Conservation (phyloP, 225 moss, liverwort and hornwort genomes). For the Physcomitrium patens region DNA sequence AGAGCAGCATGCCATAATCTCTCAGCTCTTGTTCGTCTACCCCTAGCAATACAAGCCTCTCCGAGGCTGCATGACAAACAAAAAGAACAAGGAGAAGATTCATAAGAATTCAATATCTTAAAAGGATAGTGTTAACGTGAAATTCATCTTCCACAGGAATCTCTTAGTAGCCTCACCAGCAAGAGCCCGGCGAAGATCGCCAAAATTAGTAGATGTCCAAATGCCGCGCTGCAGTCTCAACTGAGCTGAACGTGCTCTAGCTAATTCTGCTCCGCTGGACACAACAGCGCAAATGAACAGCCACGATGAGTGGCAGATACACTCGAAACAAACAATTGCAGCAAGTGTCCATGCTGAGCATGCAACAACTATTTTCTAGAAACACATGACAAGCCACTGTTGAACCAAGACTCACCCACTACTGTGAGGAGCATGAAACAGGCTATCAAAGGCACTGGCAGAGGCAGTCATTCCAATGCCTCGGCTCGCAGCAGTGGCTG, state of each 20-base stretch:
- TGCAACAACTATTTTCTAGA: background rate
- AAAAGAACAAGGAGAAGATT: constrained; percentile 1
- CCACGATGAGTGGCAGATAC: background rate
- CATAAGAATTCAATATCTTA: no score
- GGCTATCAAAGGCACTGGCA: constrained; percentile 50
- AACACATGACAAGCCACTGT: background rate
- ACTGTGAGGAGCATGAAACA: constrained; percentile 51
- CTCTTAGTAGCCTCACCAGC: constrained; percentile 45
- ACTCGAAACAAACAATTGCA: background rate
- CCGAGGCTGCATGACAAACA: constrained; percentile 63
- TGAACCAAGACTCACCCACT: constrained; percentile 36
- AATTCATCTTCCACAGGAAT: background rate
- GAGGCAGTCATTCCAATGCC: constrained; percentile 61
- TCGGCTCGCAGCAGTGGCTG: constrained; percentile 83
- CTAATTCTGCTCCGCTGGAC: constrained; percentile 73
- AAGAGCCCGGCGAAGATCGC: constrained; percentile 74
- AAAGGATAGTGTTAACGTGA: no score
- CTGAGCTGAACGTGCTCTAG: constrained; percentile 77
- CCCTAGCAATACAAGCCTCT: constrained; percentile 84
- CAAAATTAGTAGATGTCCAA: constrained; percentile 79
- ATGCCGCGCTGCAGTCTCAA: constrained; percentile 79
- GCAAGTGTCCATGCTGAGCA: background rate
- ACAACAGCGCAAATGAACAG: constrained; percentile 14
- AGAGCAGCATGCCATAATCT: constrained; percentile 61
- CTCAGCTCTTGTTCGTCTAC: constrained; percentile 57